phyloP scores from a whole-genome alignment of 495 filamentous ascomycete species.

The Penicillium salamii region DNA sequence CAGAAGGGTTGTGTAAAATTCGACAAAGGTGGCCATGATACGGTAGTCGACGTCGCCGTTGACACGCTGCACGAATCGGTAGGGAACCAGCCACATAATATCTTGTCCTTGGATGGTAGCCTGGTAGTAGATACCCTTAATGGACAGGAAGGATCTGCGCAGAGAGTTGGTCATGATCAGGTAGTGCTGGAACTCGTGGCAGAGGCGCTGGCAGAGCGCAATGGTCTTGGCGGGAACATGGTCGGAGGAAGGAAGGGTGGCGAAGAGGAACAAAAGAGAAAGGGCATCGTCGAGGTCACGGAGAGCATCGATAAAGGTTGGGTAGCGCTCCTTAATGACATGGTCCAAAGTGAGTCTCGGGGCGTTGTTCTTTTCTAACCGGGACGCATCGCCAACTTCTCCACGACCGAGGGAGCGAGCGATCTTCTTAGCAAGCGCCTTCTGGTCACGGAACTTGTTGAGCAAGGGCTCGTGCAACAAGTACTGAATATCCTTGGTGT shows the following conservation, averaged over 20 bases:
- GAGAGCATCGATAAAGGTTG: slow-evolving; percentile 91
- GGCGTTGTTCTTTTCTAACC: slow-evolving; percentile 80
- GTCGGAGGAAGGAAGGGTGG: slow-evolving; percentile 85
- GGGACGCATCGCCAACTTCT: slow-evolving; percentile 79
- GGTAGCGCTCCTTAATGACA: slow-evolving; percentile 96
- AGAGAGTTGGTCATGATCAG: slow-evolving; percentile 86
- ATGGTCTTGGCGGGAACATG: slow-evolving; percentile 91
- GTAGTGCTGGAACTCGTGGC: slow-evolving; percentile 95
- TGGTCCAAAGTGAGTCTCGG: slow-evolving; percentile 89
- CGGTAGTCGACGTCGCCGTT: slow-evolving; percentile 94
- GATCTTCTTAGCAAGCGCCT: slow-evolving; percentile 94
- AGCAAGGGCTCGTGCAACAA: slow-evolving; percentile 96
- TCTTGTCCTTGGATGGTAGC: slow-evolving; percentile 98
- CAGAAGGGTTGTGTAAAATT: slow-evolving; percentile 95
- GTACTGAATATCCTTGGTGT: slow-evolving; percentile 97
- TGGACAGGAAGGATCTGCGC: slow-evolving; percentile 93
- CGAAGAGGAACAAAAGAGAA: slow-evolving; percentile 95
- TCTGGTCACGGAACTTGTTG: slow-evolving; percentile 94
- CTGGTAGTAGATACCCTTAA: slow-evolving; percentile 99
- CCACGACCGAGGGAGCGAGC: slow-evolving; percentile 83
- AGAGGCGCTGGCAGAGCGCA: slow-evolving; percentile 84
- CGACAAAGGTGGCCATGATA: slow-evolving; percentile 98
- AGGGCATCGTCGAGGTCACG: slow-evolving; percentile 95
- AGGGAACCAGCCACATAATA: slow-evolving; percentile 94
- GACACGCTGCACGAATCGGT: slow-evolving; percentile 91